Evolutionary conservation across 441 rosid genomes (phyloP), one percentile per base, ranked within the genome.

Genomic region (Manihot esculenta): DNA sequence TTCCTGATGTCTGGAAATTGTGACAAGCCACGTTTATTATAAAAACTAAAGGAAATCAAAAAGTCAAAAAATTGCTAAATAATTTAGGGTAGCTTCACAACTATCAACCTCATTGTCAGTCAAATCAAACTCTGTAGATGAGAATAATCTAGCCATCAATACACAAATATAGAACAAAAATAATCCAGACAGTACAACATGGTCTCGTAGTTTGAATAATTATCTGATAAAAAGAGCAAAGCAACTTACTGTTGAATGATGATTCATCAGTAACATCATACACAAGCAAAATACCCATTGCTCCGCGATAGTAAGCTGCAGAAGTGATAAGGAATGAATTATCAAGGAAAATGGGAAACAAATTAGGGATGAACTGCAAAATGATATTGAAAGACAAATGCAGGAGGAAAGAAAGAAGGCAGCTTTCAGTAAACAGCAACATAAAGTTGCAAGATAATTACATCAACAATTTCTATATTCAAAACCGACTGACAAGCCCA

Each of bases 221-320:
- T 76, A 66, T 18, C 44, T 54, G 69, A 56, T 71, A 17, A 33
- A 77, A 77, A 77, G 78, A 80, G 48, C 70, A 66, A 13, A 61
- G 18, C 69, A 72, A 82, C 63, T 85, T 88, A 93, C 98, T 93
- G 79, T 93, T 93, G 85, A 93, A 93, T 74, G 98, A 91, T 61
- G 98, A 88, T 79, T 93, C 98, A 69, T 93, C 95, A n/a, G 97
- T 93, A 61, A 93, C 98, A 75, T 93, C 98, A 77, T 93, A 93
- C 35, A 93, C 98, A n/a, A 93, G 95, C 85, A 93, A 87, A 75
- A 93, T 93, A 10, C 98, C 98, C 98, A 93, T 93, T 70, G 97
- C 97, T 79, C 97, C 97, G 41, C 97, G 91, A 81, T 91, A 91
- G 81, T 91, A 93, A 66, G 98, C 98, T 93, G 91, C 85, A 79